Evolutionary conservation across 768 basidiomycete species (phyloP).

Genomic region (Arthromyces matolae): DNA sequence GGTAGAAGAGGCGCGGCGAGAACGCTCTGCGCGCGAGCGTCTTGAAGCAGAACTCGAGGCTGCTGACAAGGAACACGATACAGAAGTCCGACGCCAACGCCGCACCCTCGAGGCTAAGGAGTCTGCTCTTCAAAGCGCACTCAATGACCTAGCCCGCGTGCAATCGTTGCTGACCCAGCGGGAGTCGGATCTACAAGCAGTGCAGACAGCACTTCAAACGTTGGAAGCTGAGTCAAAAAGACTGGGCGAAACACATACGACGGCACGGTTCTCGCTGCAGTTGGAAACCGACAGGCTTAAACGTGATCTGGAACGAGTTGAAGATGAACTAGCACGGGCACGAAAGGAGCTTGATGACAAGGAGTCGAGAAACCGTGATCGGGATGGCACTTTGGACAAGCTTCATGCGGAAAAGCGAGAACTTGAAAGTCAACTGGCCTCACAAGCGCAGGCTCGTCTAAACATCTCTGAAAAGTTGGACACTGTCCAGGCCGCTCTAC

Average conservation of each 20-base stretch:
- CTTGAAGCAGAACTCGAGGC: slow-evolving; percentile 51
- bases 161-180: slow-evolving; percentile 66
- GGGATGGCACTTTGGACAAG: slow-evolving; percentile 70
- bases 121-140: slow-evolving; percentile 57
- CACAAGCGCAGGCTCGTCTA: slow-evolving; percentile 83
- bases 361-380: slow-evolving; percentile 62
- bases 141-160: slow-evolving; percentile 58
- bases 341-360: slow-evolving; percentile 65
- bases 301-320: slow-evolving; percentile 76
- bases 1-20: slow-evolving; percentile 55
- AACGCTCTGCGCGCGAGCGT: slow-evolving; percentile 53
- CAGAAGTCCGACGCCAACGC: slow-evolving; percentile 53
- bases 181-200: slow-evolving; percentile 68
- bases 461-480: slow-evolving; percentile 92
- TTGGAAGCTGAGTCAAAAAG: slow-evolving; percentile 76
- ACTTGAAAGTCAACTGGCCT: slow-evolving; percentile 70
- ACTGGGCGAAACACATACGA: slow-evolving; percentile 80
- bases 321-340: slow-evolving; percentile 73
- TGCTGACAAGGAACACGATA: slow-evolving; percentile 62
- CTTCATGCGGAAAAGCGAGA: slow-evolving; percentile 80
- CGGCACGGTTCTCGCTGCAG: slow-evolving; percentile 81
- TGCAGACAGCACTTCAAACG: slow-evolving; percentile 68
- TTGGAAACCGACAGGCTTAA: slow-evolving; percentile 85
- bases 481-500: slow-evolving; percentile 52
- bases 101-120: slow-evolving; percentile 70